A percentile compares a stretch with the other conserved stretches of the same genome.
phyloP scores from a whole-genome alignment of 805 yeast species.

The Clavispora santaluciae region DNA sequence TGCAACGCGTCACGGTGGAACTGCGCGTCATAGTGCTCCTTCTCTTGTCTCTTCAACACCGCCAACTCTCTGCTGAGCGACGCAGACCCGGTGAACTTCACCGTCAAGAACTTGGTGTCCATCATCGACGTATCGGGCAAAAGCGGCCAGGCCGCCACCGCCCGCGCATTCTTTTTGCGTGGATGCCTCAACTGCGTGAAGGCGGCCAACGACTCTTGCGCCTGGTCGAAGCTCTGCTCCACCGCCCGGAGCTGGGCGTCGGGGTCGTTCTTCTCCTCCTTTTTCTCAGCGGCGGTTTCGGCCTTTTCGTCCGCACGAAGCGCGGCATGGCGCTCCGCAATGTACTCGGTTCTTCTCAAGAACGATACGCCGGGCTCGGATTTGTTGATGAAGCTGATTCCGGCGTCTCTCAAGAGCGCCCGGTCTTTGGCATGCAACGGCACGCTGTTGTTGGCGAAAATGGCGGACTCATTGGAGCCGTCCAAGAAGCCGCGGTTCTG shows the following conservation, averaged over 20 bases:
- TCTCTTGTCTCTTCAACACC: conserved; percentile 24
- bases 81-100: conserved; percentile 60
- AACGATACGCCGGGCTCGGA: conserved; percentile 62
- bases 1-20: conserved; percentile 37
- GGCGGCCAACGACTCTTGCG: conserved; percentile 42
- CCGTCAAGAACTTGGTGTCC: conserved; percentile 67
- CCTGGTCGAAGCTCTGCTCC: conserved; percentile 71
- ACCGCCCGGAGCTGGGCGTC: conserved; percentile 62
- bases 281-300: conserved; percentile 17
- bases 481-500: conserved; percentile 65
- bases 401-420: conserved; percentile 75
- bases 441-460: conserved; percentile 27
- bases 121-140: conserved; percentile 89
- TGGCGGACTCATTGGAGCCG: conserved; percentile 45
- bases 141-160: conserved; percentile 73
- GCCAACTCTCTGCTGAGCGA: conserved; percentile 38
- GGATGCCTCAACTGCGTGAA: conserved; percentile 64
- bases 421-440: conserved; percentile 75
- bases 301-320: conserved; percentile 26
- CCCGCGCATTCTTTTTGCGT: conserved; percentile 61
- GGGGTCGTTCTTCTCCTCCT: conserved; percentile 43
- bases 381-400: conserved; percentile 40
- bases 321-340: conserved; percentile 53
- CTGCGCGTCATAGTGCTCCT: conserved; percentile 22
- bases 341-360: conserved; percentile 91